A percentile compares a stretch with the other conserved stretches of the same genome.
Conservation (phyloP, 495 filamentous ascomycete species). For the Podospora fimiseda region DNA sequence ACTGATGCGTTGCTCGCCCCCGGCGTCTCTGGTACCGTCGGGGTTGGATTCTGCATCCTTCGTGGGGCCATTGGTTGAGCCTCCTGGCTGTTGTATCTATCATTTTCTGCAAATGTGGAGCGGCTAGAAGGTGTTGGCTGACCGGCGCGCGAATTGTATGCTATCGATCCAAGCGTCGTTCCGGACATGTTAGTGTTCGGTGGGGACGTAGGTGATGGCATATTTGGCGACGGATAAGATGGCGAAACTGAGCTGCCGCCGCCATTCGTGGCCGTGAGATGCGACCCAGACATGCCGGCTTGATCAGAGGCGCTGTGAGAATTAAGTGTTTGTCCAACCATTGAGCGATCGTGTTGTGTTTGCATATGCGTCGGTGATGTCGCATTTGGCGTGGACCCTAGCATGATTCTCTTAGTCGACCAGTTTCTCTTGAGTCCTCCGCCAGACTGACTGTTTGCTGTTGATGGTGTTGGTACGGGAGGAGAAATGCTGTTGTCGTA, state of each 20-base stretch:
- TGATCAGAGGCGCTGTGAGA: slow-evolving; percentile 47
- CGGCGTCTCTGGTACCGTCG: slow-evolving; percentile 41
- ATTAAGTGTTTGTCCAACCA: slow-evolving; percentile 51
- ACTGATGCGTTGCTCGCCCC: slow-evolving; percentile 50
- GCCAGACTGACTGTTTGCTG: slow-evolving; percentile 35
- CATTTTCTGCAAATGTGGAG: slow-evolving; percentile 43
- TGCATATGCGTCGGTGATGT: slow-evolving; percentile 69
- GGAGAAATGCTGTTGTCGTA: slow-evolving; percentile 48
- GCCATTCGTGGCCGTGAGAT: slow-evolving; percentile 69
- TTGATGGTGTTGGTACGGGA: slow-evolving; percentile 45
- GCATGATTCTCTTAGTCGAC: slow-evolving; percentile 85
- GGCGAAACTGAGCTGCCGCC: slow-evolving; percentile 43
- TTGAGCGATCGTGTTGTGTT: slow-evolving; percentile 47
- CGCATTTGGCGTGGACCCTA: slow-evolving; percentile 72
- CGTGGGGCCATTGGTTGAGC: slow-evolving; percentile 35
- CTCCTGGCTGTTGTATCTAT: slow-evolving; percentile 41
- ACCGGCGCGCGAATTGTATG: slow-evolving; percentile 43
- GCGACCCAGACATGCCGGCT: slow-evolving; percentile 66
- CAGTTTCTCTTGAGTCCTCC: slow-evolving; percentile 68
- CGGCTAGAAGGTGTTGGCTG: slow-evolving; percentile 41
- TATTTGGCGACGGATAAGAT: slow-evolving; percentile 61
- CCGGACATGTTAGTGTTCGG: slow-evolving; percentile 34
- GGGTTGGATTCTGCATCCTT: slow-evolving; percentile 41
- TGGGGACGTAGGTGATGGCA: slow-evolving; percentile 82
- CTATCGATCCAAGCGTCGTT: slow-evolving; percentile 51